Percentiles rank a stretch among this genome's conserved stretches.
phyloP scores from a whole-genome alignment of 768 basidiomycete species.

The Mycena indigotica region DNA sequence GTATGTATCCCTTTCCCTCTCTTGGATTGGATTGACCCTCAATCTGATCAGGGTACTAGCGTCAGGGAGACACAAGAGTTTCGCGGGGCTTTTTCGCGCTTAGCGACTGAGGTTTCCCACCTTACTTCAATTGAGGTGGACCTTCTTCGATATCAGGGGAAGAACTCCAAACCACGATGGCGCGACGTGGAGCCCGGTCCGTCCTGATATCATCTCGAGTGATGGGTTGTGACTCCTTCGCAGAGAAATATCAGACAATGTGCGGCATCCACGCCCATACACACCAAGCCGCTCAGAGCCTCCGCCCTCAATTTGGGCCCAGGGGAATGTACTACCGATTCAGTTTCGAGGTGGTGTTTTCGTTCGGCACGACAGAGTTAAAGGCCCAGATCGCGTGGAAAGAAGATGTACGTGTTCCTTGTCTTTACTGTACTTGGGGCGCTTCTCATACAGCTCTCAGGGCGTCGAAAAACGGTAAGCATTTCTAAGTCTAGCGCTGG shows the following conservation, averaged over 20 bases:
- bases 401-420: slow-evolving; percentile 37
- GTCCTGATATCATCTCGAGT: slow-evolving; percentile 27
- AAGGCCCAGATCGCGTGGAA: slow-evolving; percentile 47
- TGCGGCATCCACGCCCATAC: slow-evolving; percentile 21
- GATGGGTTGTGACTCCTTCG: slow-evolving; percentile 26
- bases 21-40: too few relatives aligned
- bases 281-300: slow-evolving; percentile 5
- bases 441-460: slow-evolving; percentile 14
- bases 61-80: slow-evolving; percentile 30
- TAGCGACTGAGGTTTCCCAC: slow-evolving; percentile 1
- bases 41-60: slow-evolving; percentile 44
- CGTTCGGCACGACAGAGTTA: slow-evolving; percentile 51
- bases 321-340: slow-evolving; percentile 26
- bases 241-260: slow-evolving; percentile 15
- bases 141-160: slow-evolving; percentile 29
- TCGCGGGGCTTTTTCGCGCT: slow-evolving; percentile 20
- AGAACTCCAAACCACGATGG: slow-evolving; percentile 25
- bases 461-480: slow-evolving; percentile 34
- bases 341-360: slow-evolving; percentile 38
- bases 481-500: not conserved
- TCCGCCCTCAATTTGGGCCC: too few relatives aligned
- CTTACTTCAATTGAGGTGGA: slow-evolving; percentile 11
- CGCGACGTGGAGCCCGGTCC: slow-evolving; percentile 28
- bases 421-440: not conserved
- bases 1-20: too few relatives aligned